These are phyloP conservation scores for Lolium rigidum DNA, from an alignment of 176 grass and related monocot species.

Conservation along the genomic window DNA sequence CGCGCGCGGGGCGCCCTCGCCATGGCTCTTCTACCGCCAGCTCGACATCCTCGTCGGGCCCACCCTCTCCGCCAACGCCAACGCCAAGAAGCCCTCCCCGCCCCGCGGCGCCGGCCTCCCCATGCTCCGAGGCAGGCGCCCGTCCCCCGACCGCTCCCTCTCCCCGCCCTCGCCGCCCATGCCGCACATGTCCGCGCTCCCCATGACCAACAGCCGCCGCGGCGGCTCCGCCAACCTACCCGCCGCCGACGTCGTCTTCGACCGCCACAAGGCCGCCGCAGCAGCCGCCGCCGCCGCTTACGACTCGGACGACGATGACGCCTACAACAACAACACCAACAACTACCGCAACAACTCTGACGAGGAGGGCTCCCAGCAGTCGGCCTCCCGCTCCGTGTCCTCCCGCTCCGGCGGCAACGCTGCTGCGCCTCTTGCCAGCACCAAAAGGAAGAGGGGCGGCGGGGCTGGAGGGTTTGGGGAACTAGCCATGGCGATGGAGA, in stretches of 20 bases:
- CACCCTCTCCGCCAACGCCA: conserved; percentile 25
- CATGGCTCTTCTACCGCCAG: conserved; percentile 76
- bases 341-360: conserved; percentile 33
- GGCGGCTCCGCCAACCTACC: conserved; percentile 41
- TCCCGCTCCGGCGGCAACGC: conserved; percentile 49
- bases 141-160: conserved; percentile 37
- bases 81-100: conserved; percentile 45
- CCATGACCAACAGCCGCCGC: conserved; percentile 44
- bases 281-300: conserved; percentile 52
- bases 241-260: conserved; percentile 54
- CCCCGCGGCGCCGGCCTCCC: conserved; percentile 9
- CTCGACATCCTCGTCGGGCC: conserved; percentile 85
- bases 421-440: neutral
- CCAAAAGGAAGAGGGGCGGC: conserved; percentile 44
- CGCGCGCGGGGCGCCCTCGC: conserved; percentile 45
- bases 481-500: conserved; percentile 77
- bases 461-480: conserved; percentile 66
- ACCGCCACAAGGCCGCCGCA: conserved; percentile 50
- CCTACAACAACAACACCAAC: conserved; percentile 52
- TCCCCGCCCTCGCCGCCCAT: conserved; percentile 45
- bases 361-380: conserved; percentile 47
- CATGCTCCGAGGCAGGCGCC: conserved; percentile 43
- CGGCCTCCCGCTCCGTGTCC: conserved; percentile 60
- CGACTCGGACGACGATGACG: conserved; percentile 50
- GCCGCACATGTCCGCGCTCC: conserved; percentile 52